Conservation (phyloP, 352 stramenopile genomes). For the Phytophthora palmivora region DNA sequence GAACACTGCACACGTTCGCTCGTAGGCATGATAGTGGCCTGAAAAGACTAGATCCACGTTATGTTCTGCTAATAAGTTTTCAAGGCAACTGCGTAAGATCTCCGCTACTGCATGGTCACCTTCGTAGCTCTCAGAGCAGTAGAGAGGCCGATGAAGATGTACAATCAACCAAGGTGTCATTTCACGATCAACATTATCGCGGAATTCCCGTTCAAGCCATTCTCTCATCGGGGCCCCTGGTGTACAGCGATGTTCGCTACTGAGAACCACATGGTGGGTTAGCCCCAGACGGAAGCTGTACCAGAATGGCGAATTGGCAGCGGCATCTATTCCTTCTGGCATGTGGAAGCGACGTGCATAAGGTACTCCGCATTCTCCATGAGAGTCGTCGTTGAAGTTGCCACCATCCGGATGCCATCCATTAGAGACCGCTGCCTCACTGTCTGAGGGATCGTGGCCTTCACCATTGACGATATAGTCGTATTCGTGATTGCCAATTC, state of each 20-base stretch:
- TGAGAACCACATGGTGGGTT: slow-evolving; percentile 54
- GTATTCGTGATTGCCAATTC: slow-evolving; percentile 54
- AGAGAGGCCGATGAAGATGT: slow-evolving; percentile 64
- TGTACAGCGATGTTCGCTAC: slow-evolving; percentile 58
- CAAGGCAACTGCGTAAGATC: slow-evolving; percentile 44
- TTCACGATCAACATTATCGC: slow-evolving; percentile 45
- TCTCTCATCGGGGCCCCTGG: slow-evolving; percentile 42
- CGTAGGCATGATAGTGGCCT: slow-evolving; percentile 68
- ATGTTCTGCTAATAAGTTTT: slow-evolving; percentile 45
- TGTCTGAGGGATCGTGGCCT: slow-evolving; percentile 28
- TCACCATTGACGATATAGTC: slow-evolving; percentile 33
- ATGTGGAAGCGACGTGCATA: slow-evolving; percentile 74
- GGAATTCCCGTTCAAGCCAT: slow-evolving; percentile 56
- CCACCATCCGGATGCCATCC: slow-evolving; percentile 22
- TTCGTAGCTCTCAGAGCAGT: slow-evolving; percentile 40
- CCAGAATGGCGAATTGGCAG: slow-evolving; percentile 55
- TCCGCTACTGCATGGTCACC: slow-evolving; percentile 37
- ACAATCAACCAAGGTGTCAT: slow-evolving; percentile 61
- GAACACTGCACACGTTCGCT: slow-evolving; percentile 60
- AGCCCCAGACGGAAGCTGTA: slow-evolving; percentile 59
- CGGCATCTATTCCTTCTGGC: slow-evolving; percentile 36
- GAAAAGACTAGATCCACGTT: slow-evolving; percentile 60
- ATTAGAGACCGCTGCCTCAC: slow-evolving; percentile 26
- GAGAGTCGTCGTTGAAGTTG: slow-evolving; percentile 53
- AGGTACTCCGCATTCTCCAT: slow-evolving; percentile 88